Conservation (phyloP, 1,284 basidiomycete species). For the Agaricales sp. region DNA sequence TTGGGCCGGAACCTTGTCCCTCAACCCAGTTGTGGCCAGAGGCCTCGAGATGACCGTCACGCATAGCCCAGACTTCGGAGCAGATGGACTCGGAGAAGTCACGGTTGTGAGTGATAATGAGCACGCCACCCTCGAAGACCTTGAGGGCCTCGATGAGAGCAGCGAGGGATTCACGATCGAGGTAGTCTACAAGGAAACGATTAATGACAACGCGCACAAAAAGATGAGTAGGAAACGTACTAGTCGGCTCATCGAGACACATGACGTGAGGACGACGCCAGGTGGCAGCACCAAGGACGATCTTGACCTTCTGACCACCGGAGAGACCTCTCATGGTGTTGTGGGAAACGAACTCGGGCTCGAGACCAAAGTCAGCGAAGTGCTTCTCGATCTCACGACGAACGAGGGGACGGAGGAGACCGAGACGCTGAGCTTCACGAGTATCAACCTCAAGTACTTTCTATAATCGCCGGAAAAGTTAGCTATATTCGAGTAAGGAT, state of each 20-base stretch:
- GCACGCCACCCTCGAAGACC: constrained; percentile 94
- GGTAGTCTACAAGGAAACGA: constrained; percentile 65
- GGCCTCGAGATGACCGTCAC: constrained; percentile 84
- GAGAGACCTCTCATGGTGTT: constrained; percentile 97
- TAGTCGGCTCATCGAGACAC: constrained; percentile 96
- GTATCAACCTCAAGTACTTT: constrained; percentile 97
- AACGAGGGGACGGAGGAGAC: constrained; percentile 92
- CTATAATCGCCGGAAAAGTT: constrained; percentile 22
- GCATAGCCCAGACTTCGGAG: constrained; percentile 90
- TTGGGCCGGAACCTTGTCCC: constrained; percentile 85
- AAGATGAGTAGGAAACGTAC: constrained; percentile 40
- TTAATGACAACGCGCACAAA: constrained; percentile 10
- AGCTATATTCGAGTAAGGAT: constrained; percentile 10
- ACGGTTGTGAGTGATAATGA: constrained; percentile 94
- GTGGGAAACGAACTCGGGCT: constrained; percentile 94
- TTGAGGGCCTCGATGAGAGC: constrained; percentile 95
- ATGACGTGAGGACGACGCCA: constrained; percentile 98
- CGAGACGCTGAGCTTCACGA: constrained; percentile 92
- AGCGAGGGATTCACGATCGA: constrained; percentile 96
- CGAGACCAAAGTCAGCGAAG: constrained; percentile 94
- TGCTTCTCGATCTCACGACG: constrained; percentile 98
- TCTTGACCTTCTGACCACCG: constrained; percentile 99
- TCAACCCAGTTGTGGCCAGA: constrained; percentile 99
- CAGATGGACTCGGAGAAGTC: constrained; percentile 97
- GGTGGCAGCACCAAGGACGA: constrained; percentile 95